Evolutionary conservation across 768 basidiomycete species (phyloP).

Genomic region (Gloeophyllum trabeum): DNA sequence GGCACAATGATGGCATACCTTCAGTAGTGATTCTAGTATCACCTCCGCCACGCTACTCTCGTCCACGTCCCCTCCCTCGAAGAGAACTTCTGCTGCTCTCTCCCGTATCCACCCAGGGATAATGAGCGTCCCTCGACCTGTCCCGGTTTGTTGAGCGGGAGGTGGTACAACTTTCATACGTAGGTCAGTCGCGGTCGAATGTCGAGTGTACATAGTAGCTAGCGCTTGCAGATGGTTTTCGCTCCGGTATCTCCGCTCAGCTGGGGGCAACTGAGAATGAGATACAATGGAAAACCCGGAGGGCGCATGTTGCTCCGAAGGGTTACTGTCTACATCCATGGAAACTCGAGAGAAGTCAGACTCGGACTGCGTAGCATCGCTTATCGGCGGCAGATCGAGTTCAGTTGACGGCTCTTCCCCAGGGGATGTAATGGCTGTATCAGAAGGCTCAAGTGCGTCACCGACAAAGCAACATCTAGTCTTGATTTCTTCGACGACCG

Average conservation of each 20-base stretch:
- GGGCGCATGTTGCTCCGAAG: conserved; percentile 35
- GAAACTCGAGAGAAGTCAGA: conserved; percentile 52
- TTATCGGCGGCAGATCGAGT: conserved; percentile 32
- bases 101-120: conserved; percentile 96
- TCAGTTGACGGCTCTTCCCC: conserved; percentile 28
- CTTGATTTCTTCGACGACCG: conserved; percentile 83
- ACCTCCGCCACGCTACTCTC: conserved; percentile 77
- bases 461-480: conserved; percentile 87
- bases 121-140: conserved; percentile 66
- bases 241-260: conserved; percentile 17
- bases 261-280: conserved; percentile 21
- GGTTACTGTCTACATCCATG: conserved; percentile 33
- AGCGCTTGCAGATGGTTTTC: conserved; percentile 55
- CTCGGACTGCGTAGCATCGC: conserved; percentile 53
- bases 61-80: conserved; percentile 84
- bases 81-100: conserved; percentile 81
- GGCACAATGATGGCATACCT: conserved; percentile 32
- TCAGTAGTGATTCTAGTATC: conserved; percentile 68
- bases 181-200: conserved; percentile 72
- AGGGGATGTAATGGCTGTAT: conserved; percentile 15
- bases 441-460: conserved; percentile 31
- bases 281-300: conserved; percentile 53
- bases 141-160: conserved; percentile 50
- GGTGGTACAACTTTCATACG: conserved; percentile 62
- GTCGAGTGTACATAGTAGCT: conserved; percentile 56